Base-by-base conservation (phyloP, 176 grass and related monocot species). In the Luzula sylvatica region DNA sequence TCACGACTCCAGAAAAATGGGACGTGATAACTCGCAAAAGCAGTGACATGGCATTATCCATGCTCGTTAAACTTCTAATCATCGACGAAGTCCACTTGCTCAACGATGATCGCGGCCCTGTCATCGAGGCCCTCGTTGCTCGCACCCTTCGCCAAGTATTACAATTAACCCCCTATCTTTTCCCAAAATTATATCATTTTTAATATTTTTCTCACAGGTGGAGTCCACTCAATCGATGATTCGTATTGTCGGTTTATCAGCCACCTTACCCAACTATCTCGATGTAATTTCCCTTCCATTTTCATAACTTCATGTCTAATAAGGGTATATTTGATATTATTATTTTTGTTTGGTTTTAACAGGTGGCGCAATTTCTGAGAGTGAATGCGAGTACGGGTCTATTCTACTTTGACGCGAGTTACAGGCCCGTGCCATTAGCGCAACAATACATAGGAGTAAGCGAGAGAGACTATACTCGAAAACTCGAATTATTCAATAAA, bases 11-110 rank as follows among this genome's bases (percentile, higher is more conserved):
- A 65, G 89, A 95, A 61, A 95, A 95, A 39, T 95, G 83, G 83
- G 89, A 95, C 66, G 89, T 95, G 23, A 95, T 95, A 72, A 95
- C 89, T 57, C 83, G 89, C 63, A 95, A 95, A 83, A 95, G 89
- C 80, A 95, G 83, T 57, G 89, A 95, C 54, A 95, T 95, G 89
- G 80, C 89, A 47, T 63, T 95, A 59, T 95, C 89, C 25, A 95
- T 95, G 89, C 65, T 95, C 53, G 89, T 95, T 24, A 95, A 95
- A 60, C 66, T 95, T 26, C 57, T 95, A 66, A 95, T 95, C 52
- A 95, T 95, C 75, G 89, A 95, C 72, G 89, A 95, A 78, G 83
- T 88, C 30, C 89, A 95, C 49, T 78, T 95, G 28, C 61, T 95
- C 57, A 95, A 95, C 82, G 89, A 95, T 75, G 89, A 95, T 52